Percentiles rank a stretch among this genome's conserved stretches.
These are phyloP conservation scores for Domatiomyces globalis DNA, from an alignment of 2,329 filamentous ascomycete species.

Conservation along the genomic window DNA sequence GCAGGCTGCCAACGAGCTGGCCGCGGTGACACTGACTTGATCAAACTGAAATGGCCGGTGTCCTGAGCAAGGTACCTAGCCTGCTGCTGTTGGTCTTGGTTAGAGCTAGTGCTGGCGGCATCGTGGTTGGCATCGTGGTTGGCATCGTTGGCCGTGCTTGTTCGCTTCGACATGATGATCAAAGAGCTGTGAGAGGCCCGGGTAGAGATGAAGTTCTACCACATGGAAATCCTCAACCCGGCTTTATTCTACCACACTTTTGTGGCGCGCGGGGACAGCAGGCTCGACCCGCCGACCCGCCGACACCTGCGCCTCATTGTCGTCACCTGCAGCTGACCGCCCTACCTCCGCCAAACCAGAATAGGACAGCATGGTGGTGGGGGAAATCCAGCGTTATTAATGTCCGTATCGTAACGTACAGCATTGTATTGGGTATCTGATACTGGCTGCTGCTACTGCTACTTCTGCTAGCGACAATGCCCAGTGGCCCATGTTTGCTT, in stretches of 20 bases:
- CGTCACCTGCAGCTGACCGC: too few species aligned
- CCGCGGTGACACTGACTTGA: slow-evolving; percentile 26
- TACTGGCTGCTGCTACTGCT: neutral
- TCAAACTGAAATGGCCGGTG: slow-evolving; percentile 37
- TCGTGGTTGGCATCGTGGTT: neutral
- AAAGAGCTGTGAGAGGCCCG: neutral
- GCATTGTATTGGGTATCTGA: neutral
- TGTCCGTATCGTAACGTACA: neutral
- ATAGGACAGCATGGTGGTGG: too few species aligned
- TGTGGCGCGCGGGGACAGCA: too few species aligned
- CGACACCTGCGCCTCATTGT: too few species aligned
- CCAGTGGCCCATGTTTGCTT: neutral
- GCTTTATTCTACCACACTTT: too few species aligned
- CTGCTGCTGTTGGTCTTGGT: slow-evolving; percentile 34
- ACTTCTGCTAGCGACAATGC: neutral
- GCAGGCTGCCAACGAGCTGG: neutral
- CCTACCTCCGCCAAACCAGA: too few species aligned
- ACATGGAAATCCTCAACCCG: too few species aligned
- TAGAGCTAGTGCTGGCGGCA: neutral
- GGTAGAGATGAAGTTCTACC: too few species aligned
- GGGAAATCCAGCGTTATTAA: too few species aligned
- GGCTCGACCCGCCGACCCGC: too few species aligned
- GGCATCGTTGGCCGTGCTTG: neutral
- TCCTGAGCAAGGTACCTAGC: slow-evolving; percentile 35
- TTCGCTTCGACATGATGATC: neutral